Percentiles rank a stretch among this genome's conserved stretches.
Conservation (phyloP, 2,329 filamentous ascomycete species). For the Aspergillus sp. region DNA sequence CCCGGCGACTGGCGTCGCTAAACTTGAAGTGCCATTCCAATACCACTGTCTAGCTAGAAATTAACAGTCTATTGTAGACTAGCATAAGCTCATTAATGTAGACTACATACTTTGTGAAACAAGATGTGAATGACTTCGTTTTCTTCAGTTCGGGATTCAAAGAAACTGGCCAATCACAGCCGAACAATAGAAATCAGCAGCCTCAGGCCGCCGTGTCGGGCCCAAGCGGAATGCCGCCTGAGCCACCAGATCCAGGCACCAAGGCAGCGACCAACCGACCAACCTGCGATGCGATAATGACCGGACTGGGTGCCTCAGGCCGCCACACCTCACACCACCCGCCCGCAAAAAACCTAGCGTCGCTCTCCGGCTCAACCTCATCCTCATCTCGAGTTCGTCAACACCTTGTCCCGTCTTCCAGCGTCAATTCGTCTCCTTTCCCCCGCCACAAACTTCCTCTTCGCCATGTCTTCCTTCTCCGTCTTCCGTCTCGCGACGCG, state of each 20-base stretch:
- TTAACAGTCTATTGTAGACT: too few relatives aligned
- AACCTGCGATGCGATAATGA: not conserved
- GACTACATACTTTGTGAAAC: too few relatives aligned
- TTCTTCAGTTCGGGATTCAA: too few relatives aligned
- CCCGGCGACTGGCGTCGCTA: too few relatives aligned
- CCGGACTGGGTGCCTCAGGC: constrained; percentile 20
- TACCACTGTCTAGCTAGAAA: too few relatives aligned
- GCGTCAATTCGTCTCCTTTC: constrained; percentile 23
- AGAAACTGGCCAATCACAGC: constrained; percentile 13
- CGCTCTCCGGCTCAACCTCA: constrained; percentile 19
- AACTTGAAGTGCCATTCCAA: too few relatives aligned
- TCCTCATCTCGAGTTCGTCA: constrained; percentile 23
- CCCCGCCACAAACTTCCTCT: constrained; percentile 23
- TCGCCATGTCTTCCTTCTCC: constrained; percentile 64
- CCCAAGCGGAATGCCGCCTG: constrained; percentile 16
- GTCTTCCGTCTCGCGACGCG: constrained; percentile 72
- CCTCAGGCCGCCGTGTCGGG: constrained; percentile 30
- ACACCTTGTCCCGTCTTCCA: constrained; percentile 18
- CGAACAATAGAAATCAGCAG: not conserved
- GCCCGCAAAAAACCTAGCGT: constrained; percentile 38
- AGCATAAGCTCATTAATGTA: too few relatives aligned
- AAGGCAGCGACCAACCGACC: not conserved
- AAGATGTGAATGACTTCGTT: too few relatives aligned
- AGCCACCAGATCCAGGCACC: constrained; percentile 3
- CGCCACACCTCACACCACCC: constrained; percentile 33